Evolutionary conservation across 495 filamentous ascomycete species (phyloP), one percentile per base, ranked within the genome.

Genomic region (Tuber brumale): DNA sequence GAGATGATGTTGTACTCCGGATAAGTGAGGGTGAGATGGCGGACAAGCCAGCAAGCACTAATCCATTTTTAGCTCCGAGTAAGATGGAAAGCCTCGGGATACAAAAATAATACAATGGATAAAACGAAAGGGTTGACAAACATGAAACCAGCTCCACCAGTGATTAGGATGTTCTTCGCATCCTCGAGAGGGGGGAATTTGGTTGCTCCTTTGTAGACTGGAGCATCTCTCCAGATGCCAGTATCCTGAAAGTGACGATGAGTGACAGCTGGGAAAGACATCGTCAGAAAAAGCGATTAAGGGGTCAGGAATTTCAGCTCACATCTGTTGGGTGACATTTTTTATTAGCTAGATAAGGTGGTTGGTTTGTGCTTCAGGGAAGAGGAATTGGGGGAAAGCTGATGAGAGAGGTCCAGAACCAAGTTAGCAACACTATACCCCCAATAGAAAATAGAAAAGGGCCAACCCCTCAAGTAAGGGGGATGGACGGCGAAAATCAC

Each of bases 131-230:
- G 48, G 72, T 39, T 73, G 70, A 81, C 87, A 76, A 84, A 92
- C 89, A 92, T 92, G 84, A 92, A 92, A 74, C 91, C 91, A 69
- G 90, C 91, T 41, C 91, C 91, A 72, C 91, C 91, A 4, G 91
- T 92, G 57, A 92, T 87, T 86, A 92, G 89, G 74, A 92, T 92
- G 79, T 92, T 92, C 83, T 88, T 90, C 41, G 90, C 87, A 83
- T 90, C 88, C 43, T 86, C 83, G 6, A 88, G 82, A 23, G 91
- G 88, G 74, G 88, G 87, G 79, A 91, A 92, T 75, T 88, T 88
- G 39, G 89, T 91, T 75, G 85, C 88, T 66, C 91, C 91, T 10
- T 78, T 90, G 71, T 92, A 83, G 72, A 91, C 79, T 18, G 91
- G 91, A 19, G 91, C 90, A 23, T 91, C 87, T 77, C 88, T 89